Conservation (phyloP, 257 asterid species). For the Lantana camara region DNA sequence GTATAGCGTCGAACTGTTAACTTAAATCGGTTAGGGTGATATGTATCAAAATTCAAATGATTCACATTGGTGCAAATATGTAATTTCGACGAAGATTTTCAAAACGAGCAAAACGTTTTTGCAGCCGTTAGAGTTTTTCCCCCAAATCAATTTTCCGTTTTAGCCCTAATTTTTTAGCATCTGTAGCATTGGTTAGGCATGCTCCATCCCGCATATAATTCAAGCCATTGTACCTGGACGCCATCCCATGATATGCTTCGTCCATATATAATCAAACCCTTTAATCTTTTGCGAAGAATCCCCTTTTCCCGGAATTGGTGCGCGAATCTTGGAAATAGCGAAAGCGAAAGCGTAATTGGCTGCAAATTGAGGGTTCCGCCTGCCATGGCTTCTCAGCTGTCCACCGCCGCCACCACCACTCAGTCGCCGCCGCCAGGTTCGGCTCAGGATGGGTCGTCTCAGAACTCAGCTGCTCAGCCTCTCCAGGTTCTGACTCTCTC, state of each 20-base stretch:
- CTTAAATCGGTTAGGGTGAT: no score
- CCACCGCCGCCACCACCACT: conserved; percentile 44
- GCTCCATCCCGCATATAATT: conserved; percentile 22
- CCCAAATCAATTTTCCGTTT: neutral
- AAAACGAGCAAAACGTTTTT: no score
- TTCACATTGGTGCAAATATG: no score
- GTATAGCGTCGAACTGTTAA: no score
- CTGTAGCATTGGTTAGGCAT: conserved; percentile 8
- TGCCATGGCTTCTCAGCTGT: conserved; percentile 56
- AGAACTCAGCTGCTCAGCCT: conserved; percentile 45
- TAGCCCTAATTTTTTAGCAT: neutral
- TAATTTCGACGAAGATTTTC: no score
- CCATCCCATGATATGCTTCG: conserved; percentile 42
- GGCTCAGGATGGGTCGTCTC: conserved; percentile 28
- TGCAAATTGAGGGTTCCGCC: conserved; percentile 28
- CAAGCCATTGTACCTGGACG: conserved; percentile 49
- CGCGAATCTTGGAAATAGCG: neutral
- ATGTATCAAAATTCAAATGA: no score
- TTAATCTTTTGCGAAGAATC: conserved; percentile 20
- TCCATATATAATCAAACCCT: conserved; percentile 26
- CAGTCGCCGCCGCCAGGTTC: conserved; percentile 41
- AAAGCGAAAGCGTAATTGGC: conserved; percentile 7
- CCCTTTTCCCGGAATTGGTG: conserved; percentile 5
- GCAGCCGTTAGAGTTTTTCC: neutral
- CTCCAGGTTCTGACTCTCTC: conserved; percentile 48